Evolutionary conservation across 1,139 yeast species (phyloP).

Genomic region (Pichia sp.): DNA sequence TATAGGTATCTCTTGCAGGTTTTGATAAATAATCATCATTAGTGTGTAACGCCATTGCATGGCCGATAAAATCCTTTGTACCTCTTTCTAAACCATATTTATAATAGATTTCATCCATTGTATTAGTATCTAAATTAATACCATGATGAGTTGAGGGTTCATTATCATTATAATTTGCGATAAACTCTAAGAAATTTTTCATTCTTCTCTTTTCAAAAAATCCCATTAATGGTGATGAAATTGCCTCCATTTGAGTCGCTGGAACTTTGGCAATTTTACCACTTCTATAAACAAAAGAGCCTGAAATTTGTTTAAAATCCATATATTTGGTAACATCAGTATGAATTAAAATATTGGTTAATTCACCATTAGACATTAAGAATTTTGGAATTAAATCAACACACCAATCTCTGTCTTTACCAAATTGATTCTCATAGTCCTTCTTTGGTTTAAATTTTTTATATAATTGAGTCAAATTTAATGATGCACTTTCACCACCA

Average conservation of each 20-base stretch:
- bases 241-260: conserved; percentile 83
- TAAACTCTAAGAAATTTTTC: conserved; percentile 85
- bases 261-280: conserved; percentile 96
- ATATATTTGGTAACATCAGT: conserved; percentile 94
- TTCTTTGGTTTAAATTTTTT: conserved; percentile 67
- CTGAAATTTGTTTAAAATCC: conserved; percentile 92
- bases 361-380: conserved; percentile 95
- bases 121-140: conserved; percentile 74
- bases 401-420: conserved; percentile 97
- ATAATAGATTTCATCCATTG: conserved; percentile 87
- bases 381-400: conserved; percentile 96
- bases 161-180: conserved; percentile 75
- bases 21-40: conserved; percentile 83
- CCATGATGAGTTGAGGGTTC: conserved; percentile 79
- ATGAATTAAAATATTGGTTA: conserved; percentile 89
- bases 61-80: conserved; percentile 94
- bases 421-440: conserved; percentile 63
- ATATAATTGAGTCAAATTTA: conserved; percentile 50
- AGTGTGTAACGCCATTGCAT: conserved; percentile 96
- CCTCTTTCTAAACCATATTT: conserved; percentile 90
- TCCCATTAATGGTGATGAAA: conserved; percentile 89
- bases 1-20: conserved; percentile 90
- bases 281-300: conserved; percentile 86
- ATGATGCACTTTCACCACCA: conserved; percentile 67
- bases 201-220: conserved; percentile 92